A percentile compares a stretch with the other conserved stretches of the same genome.
These are phyloP conservation scores for Camellia japonica DNA, from an alignment of 148 eudicot species.

Conservation along the genomic window DNA sequence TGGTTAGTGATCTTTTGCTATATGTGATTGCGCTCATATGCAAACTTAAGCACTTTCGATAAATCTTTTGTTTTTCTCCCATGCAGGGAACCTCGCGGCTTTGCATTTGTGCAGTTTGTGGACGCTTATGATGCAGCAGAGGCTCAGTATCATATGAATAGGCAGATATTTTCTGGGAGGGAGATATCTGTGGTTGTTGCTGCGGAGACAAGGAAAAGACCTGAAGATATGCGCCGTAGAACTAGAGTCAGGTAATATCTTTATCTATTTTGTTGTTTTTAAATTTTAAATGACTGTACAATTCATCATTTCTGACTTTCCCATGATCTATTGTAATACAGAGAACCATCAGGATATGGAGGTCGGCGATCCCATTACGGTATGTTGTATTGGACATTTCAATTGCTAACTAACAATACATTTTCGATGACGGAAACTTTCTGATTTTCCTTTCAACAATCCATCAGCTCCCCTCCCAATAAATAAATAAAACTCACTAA, in stretches of 20 bases:
- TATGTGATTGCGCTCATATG: background rate
- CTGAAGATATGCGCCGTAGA: constrained; percentile 73
- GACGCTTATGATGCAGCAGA: constrained; percentile 67
- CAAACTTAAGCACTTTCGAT: constrained; percentile 10
- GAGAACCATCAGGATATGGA: constrained; percentile 58
- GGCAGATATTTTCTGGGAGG: constrained; percentile 70
- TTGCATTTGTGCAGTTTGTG: constrained; percentile 83
- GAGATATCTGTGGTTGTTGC: constrained; percentile 75
- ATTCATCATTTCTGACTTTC: constrained; percentile 10
- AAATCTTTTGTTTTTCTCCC: constrained; percentile 7
- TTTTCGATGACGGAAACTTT: background rate
- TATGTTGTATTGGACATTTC: constrained; percentile 23
- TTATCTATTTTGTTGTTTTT: background rate
- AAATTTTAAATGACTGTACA: background rate
- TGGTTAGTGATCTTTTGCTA: background rate
- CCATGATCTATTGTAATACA: constrained; percentile 13
- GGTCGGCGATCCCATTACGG: constrained; percentile 47
- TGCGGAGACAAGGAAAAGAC: constrained; percentile 64
- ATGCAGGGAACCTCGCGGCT: constrained; percentile 79
- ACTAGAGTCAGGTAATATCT: constrained; percentile 44
- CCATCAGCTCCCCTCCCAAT: background rate
- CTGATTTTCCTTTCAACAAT: background rate
- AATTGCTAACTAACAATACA: background rate
- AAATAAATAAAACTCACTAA: background rate
- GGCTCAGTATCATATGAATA: constrained; percentile 68